Evolutionary conservation across 2,329 filamentous ascomycete genomes (phyloP).

Genomic region (Aphanoascus verrucosus): DNA sequence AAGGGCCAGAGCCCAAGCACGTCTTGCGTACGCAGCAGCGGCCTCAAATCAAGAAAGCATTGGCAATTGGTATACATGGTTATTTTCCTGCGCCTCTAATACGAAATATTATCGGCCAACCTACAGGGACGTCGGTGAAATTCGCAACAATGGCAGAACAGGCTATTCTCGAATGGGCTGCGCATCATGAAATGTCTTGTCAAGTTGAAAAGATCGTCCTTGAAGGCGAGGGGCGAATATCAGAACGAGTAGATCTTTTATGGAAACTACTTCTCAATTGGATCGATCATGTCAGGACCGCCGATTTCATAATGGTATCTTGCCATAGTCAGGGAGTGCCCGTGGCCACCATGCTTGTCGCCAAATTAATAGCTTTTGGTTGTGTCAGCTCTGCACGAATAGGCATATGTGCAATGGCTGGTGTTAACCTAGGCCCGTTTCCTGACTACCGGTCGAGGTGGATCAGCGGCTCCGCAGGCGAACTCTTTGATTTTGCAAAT

Average conservation of each 20-base stretch:
- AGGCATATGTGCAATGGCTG: slow-evolving; percentile 80
- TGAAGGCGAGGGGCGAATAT: slow-evolving; percentile 87
- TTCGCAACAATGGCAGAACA: slow-evolving; percentile 82
- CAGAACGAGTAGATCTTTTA: slow-evolving; percentile 76
- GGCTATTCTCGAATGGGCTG: slow-evolving; percentile 73
- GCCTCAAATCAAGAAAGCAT: slow-evolving; percentile 67
- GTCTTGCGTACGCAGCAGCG: slow-evolving; percentile 59
- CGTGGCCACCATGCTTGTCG: slow-evolving; percentile 81
- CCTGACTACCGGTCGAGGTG: slow-evolving; percentile 82
- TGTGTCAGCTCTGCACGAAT: slow-evolving; percentile 67
- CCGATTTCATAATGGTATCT: slow-evolving; percentile 83
- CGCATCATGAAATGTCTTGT: slow-evolving; percentile 59
- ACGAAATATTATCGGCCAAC: slow-evolving; percentile 84
- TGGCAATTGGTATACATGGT: slow-evolving; percentile 90
- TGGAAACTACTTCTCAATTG: slow-evolving; percentile 94
- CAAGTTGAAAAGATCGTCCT: slow-evolving; percentile 90
- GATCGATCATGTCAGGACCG: slow-evolving; percentile 77
- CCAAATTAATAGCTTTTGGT: slow-evolving; percentile 83
- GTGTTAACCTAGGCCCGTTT: slow-evolving; percentile 88
- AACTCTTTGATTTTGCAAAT: slow-evolving; percentile 87
- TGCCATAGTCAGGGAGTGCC: slow-evolving; percentile 95
- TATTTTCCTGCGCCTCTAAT: slow-evolving; percentile 81
- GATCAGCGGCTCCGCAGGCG: slow-evolving; percentile 80
- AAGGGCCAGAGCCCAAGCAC: slow-evolving; percentile 53
- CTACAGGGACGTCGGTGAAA: slow-evolving; percentile 86